Evolutionary conservation across 805 yeast genomes (phyloP).

Genomic region (Lachancea sp.): DNA sequence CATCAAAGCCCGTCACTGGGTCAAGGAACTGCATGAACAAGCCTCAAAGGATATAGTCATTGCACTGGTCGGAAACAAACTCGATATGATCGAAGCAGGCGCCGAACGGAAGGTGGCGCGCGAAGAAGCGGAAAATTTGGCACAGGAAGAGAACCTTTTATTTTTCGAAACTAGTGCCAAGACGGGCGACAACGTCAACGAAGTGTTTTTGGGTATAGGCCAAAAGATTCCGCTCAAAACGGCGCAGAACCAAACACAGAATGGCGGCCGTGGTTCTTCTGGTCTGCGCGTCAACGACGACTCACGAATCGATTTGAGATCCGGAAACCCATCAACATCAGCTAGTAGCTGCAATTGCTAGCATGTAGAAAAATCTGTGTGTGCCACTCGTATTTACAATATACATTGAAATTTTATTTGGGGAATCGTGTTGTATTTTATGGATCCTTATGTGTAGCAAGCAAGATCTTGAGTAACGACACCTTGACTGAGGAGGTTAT

Average conservation of each 20-base stretch:
- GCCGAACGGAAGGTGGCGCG: slow-evolving; percentile 62
- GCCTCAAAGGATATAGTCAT: slow-evolving; percentile 88
- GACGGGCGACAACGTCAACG: slow-evolving; percentile 80
- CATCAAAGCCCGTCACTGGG: slow-evolving; percentile 97
- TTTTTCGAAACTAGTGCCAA: slow-evolving; percentile 95
- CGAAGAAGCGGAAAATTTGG: slow-evolving; percentile 81
- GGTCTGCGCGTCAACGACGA: slow-evolving; percentile 23
- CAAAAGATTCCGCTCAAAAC: slow-evolving; percentile 60
- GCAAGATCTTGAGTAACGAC: too few relatives aligned
- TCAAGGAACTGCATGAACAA: slow-evolving; percentile 89
- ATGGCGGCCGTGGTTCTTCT: slow-evolving; percentile 12
- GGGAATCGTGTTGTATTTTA: neutral
- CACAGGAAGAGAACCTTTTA: slow-evolving; percentile 83
- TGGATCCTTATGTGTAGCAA: neutral
- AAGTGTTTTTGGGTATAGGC: slow-evolving; percentile 86
- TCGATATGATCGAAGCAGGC: slow-evolving; percentile 60
- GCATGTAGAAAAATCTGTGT: neutral
- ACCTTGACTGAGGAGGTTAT: neutral
- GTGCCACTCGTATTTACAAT: neutral
- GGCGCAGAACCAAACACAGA: slow-evolving; percentile 18
- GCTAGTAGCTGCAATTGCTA: slow-evolving; percentile 32
- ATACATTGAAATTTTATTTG: neutral
- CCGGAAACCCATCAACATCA: slow-evolving; percentile 25
- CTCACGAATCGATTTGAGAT: slow-evolving; percentile 31
- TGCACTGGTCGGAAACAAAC: slow-evolving; percentile 91